Evolutionary conservation across 1,139 yeast genomes (phyloP), one percentile per base, ranked within the genome.

Genomic region (Debaryomyces sp.): DNA sequence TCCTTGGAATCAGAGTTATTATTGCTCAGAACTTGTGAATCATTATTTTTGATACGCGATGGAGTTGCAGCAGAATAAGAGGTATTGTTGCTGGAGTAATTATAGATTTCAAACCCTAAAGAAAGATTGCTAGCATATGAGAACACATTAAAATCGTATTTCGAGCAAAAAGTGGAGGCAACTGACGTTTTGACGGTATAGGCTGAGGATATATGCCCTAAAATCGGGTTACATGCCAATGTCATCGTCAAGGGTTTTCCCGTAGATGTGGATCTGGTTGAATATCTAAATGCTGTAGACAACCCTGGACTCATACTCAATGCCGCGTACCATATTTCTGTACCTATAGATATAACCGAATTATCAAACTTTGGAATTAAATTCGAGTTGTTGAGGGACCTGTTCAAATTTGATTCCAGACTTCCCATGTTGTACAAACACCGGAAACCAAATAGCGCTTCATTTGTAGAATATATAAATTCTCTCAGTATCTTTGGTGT

Each of bases 241-340:
- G 98, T 89, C 81, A 94, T 81, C 0, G 96, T 89, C 53, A 92
- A 67, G 0, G 99, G 99, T 52, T 89, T 87, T 2, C 95, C 96
- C 0, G 96, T 87, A 45, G 87, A 82, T 0, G 96, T 85, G 0
- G 97, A 87, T 52, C 90, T 85, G 0, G 97, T 89, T 1, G 95
- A 82, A 63, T 94, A 94, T 46, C 97, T 72, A 49, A 90, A 67
- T 0, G 96, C 95, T 0, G 96, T 82, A 0, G 97, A 89, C 21
- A 94, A 55, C 0, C 94, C 95, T 0, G 96, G 96, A 53, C 94
- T 86, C 79, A 90, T 86, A 46, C 89, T 85, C 49, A 81, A 67
- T 1, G 92, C 84, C 0, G 97, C 97, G 57, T 89, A 88, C 92
- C 96, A 95, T 9, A 91, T 58, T 66, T 95, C 99, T 6, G 89